Percentiles rank a stretch among this genome's conserved stretches.
These are phyloP conservation scores for Rhizophora apiculata DNA, from an alignment of 345 rosid species.

Conservation along the genomic window DNA sequence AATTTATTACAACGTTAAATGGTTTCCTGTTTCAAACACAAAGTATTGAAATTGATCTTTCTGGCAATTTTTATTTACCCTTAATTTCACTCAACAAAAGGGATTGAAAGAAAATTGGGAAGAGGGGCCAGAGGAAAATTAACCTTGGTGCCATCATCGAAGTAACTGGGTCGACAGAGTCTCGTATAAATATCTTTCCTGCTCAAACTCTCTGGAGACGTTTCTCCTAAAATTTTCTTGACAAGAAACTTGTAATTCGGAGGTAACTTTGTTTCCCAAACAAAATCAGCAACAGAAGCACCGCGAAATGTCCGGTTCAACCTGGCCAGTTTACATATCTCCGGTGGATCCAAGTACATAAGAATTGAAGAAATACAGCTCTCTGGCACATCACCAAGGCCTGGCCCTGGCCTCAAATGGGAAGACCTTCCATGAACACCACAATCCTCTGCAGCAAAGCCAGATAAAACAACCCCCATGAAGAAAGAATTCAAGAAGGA, in stretches of 20 bases:
- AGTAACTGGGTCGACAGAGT: slow-evolving; percentile 52
- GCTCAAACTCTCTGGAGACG: slow-evolving; percentile 20
- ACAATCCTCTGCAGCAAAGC: slow-evolving; percentile 24
- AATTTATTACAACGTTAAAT: too few relatives aligned
- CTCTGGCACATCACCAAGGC: slow-evolving; percentile 70
- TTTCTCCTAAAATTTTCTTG: slow-evolving; percentile 37
- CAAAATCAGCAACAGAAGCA: slow-evolving; percentile 67
- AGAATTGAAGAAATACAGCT: slow-evolving; percentile 60
- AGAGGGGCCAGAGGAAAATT: too few relatives aligned
- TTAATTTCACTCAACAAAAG: background rate
- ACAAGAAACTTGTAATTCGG: slow-evolving; percentile 62
- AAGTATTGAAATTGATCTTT: too few relatives aligned
- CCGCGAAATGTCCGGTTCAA: slow-evolving; percentile 54
- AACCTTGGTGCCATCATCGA: slow-evolving; percentile 76
- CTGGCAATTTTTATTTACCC: background rate
- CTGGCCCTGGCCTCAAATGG: slow-evolving; percentile 10
- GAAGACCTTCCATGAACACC: slow-evolving; percentile 4
- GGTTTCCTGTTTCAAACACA: too few relatives aligned
- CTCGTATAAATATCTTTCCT: slow-evolving; percentile 66
- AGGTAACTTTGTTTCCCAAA: slow-evolving; percentile 87
- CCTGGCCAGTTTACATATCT: slow-evolving; percentile 66
- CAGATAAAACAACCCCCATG: slow-evolving; percentile 68
- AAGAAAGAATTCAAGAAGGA: slow-evolving; percentile 10
- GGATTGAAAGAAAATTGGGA: too few relatives aligned
- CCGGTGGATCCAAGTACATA: slow-evolving; percentile 70